A percentile compares a stretch with the other conserved stretches of the same genome.
Conservation (phyloP, 2,329 filamentous ascomycete genomes). For the Ceratocystis variospora region DNA sequence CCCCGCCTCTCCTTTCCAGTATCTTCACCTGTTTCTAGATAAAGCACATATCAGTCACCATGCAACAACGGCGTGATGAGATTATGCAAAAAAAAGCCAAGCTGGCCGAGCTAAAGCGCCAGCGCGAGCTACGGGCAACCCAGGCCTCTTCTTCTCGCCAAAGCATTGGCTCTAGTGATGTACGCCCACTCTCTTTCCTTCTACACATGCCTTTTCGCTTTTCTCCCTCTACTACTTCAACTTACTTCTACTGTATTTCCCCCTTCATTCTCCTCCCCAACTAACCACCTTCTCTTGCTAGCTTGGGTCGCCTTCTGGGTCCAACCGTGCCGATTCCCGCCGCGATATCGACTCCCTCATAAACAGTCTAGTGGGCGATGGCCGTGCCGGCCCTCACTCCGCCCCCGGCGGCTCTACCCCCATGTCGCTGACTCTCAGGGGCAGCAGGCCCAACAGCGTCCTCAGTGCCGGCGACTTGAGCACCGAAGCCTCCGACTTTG, state of each 20-base stretch:
- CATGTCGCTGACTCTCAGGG: slow-evolving; percentile 47
- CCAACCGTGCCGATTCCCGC: slow-evolving; percentile 48
- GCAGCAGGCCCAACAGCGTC: slow-evolving; percentile 75
- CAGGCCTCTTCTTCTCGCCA: slow-evolving; percentile 58
- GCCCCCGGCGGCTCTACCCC: slow-evolving; percentile 42
- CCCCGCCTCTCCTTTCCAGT: slow-evolving; percentile 1
- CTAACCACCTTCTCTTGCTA: slow-evolving; percentile 3
- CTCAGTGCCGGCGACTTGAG: slow-evolving; percentile 70
- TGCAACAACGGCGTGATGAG: slow-evolving; percentile 79
- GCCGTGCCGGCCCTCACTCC: slow-evolving; percentile 54
- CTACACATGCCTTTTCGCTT: not conserved
- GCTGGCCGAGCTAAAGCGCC: slow-evolving; percentile 87
- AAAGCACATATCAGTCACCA: not conserved
- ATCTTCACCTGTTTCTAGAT: not conserved
- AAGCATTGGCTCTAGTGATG: slow-evolving; percentile 55
- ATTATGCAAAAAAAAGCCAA: slow-evolving; percentile 94
- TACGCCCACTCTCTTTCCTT: slow-evolving; percentile 32
- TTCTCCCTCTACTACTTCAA: slow-evolving; percentile 6
- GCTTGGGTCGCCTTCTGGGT: slow-evolving; percentile 13
- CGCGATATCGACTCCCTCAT: slow-evolving; percentile 77
- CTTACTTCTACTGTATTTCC: not conserved
- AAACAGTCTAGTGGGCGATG: slow-evolving; percentile 66
- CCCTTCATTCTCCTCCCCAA: slow-evolving; percentile 6
- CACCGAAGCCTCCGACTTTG: slow-evolving; percentile 53
- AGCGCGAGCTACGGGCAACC: slow-evolving; percentile 69